Conservation (phyloP, 2,329 filamentous ascomycete genomes). For the Ilyonectria destructans region DNA sequence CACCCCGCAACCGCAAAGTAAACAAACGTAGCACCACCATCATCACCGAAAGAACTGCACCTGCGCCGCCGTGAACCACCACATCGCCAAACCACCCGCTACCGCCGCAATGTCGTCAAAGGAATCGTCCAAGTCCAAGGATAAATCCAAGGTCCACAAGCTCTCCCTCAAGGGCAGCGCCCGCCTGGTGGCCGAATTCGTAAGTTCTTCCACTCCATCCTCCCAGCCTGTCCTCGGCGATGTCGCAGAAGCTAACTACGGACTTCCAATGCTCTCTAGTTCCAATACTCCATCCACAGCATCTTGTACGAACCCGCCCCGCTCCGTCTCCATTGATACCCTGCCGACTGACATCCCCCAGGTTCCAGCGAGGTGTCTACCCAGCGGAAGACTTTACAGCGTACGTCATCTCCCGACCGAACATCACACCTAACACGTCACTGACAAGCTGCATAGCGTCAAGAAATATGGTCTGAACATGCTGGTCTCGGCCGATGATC, state of each 20-base stretch:
- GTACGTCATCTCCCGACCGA: slow-evolving; percentile 64
- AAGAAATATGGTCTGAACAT: slow-evolving; percentile 99
- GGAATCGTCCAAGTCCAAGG: slow-evolving; percentile 48
- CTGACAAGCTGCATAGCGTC: slow-evolving; percentile 64
- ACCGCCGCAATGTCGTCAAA: slow-evolving; percentile 52
- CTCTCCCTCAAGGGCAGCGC: slow-evolving; percentile 88
- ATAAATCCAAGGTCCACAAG: slow-evolving; percentile 87
- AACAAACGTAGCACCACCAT: slow-evolving; percentile 41
- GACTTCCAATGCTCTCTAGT: slow-evolving; percentile 64
- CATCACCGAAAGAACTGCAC: slow-evolving; percentile 6
- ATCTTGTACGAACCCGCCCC: slow-evolving; percentile 78
- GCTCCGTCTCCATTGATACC: background rate
- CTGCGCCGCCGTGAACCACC: slow-evolving; percentile 1
- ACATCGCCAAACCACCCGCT: background rate
- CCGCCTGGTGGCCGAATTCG: slow-evolving; percentile 95
- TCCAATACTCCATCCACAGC: slow-evolving; percentile 98
- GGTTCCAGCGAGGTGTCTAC: slow-evolving; percentile 89
- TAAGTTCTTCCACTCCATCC: slow-evolving; percentile 73
- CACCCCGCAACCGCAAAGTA: slow-evolving; percentile 51
- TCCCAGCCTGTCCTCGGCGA: background rate
- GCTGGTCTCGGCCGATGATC: slow-evolving; percentile 96
- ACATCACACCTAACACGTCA: background rate
- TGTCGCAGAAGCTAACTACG: background rate
- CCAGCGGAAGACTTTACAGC: slow-evolving; percentile 97
- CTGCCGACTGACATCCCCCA: slow-evolving; percentile 53